Conservation (phyloP, 2,329 filamentous ascomycete species). For the Albifimbria verrucaria region DNA sequence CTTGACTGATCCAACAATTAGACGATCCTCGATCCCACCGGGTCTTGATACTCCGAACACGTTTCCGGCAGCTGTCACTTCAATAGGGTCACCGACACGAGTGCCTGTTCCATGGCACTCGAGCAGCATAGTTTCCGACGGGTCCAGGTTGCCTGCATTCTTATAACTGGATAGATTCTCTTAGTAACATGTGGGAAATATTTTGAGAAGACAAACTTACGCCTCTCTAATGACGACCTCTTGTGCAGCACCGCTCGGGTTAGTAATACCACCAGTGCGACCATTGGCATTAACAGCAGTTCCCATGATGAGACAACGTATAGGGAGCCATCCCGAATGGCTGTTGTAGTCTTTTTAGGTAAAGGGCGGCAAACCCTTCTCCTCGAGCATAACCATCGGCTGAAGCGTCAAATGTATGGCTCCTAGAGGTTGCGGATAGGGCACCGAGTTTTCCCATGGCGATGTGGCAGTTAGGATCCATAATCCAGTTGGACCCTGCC, state of each 20-base stretch:
- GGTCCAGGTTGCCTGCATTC: background rate
- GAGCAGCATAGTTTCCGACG: background rate
- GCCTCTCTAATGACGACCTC: background rate
- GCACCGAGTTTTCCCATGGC: background rate
- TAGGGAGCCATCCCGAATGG: background rate
- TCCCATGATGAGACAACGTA: background rate
- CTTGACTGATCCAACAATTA: background rate
- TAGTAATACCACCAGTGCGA: background rate
- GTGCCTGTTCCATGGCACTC: conserved; percentile 1
- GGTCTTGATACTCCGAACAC: background rate
- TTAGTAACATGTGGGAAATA: no score
- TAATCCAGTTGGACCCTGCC: background rate
- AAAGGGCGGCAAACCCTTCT: conserved; percentile 1
- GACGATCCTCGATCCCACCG: background rate
- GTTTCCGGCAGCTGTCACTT: background rate
- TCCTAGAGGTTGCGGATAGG: background rate
- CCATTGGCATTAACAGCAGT: conserved; percentile 1
- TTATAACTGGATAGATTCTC: no score
- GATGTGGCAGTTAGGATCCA: background rate
- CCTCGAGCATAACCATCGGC: background rate
- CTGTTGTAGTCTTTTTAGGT: background rate
- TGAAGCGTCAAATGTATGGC: conserved; percentile 1
- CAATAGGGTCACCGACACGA: background rate
- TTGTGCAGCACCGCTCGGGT: background rate
- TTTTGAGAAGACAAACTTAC: no score